Evolutionary conservation across 2,329 filamentous ascomycete genomes (phyloP), one percentile per base, ranked within the genome.

Genomic region (Penicillium sp.): DNA sequence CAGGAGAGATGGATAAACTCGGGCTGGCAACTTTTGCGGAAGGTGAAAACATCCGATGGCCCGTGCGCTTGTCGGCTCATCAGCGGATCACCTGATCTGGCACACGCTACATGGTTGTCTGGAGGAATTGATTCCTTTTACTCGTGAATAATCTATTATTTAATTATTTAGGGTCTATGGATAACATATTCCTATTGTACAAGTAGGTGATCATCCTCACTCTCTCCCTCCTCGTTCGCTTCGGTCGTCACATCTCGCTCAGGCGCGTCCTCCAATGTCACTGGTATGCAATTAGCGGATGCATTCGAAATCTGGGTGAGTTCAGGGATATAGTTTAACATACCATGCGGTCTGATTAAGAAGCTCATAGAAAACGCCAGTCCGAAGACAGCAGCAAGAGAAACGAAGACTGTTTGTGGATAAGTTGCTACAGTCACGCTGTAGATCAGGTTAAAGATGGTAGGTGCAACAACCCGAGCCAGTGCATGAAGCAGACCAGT

Each of bases 391-490:
- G 75, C 74, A 0, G 83, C 78, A 40, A 97, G 74, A 46, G 89
- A 84, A 8, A 95, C 84, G 71, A 97, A 97, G 0, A 96, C 87
- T 1, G 91, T 86, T 72, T 94, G 91, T 0, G 91, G 86, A 61
- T 89, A 93, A 1, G 76, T 85, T 18, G 82, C 85, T 1, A 97
- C 90, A 0, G 94, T 97, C 2, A 82, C 78, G 13, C 88, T 89
- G 70, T 96, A 99, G 9, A 97, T 84, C 5, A 90, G 83, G 67
- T 94, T 96, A 74, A 97, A 96, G 1, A 93, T 68, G 0, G 91
- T 82, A 0, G 94, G 94, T 1, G 89, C 87, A 11, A 96, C 71
- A 2, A 97, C 86, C 57, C 92, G 81, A 3, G 90, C 85, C 31
- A 96, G 75, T 1, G 91, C 89, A 73, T 97, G 93, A 54, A 97